Conservation (phyloP, 2,329 filamentous ascomycete species). For the Alternaria sp. region DNA sequence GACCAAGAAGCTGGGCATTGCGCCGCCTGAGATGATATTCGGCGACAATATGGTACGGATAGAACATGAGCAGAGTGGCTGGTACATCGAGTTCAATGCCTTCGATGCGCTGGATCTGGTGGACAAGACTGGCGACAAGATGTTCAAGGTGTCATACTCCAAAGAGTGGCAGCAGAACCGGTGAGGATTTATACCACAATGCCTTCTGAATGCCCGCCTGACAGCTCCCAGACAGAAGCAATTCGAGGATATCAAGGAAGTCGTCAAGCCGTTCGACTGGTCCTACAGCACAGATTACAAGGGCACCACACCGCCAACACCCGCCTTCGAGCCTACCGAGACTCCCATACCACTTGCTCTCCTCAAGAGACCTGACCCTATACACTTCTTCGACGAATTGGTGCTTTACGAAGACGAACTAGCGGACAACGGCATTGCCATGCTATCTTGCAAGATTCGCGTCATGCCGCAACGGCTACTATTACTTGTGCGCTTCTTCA, state of each 20-base stretch:
- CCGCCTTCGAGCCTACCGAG: slow-evolving; percentile 55
- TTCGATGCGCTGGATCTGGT: slow-evolving; percentile 88
- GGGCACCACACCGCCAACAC: slow-evolving; percentile 66
- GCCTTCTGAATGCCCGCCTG: slow-evolving; percentile 5
- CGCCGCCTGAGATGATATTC: slow-evolving; percentile 98
- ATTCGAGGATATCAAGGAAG: slow-evolving; percentile 86
- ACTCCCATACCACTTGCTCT: slow-evolving; percentile 81
- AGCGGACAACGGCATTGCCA: slow-evolving; percentile 93
- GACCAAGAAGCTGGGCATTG: slow-evolving; percentile 79
- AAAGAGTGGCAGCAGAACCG: slow-evolving; percentile 81
- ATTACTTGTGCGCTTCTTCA: slow-evolving; percentile 85
- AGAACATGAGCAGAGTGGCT: slow-evolving; percentile 75
- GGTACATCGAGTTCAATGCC: slow-evolving; percentile 82
- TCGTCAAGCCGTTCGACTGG: slow-evolving; percentile 98
- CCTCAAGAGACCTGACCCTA: slow-evolving; percentile 87
- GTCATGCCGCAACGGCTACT: slow-evolving; percentile 92
- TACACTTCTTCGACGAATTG: slow-evolving; percentile 95
- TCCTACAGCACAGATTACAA: slow-evolving; percentile 91
- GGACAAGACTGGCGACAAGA: slow-evolving; percentile 89
- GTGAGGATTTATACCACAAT: slow-evolving; percentile 39
- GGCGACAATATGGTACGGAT: slow-evolving; percentile 88
- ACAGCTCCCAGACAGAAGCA: slow-evolving; percentile 70
- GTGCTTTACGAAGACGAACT: slow-evolving; percentile 97
- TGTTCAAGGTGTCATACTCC: slow-evolving; percentile 94
- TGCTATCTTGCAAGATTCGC: slow-evolving; percentile 88